Conservation (phyloP, 257 asterid species). For the Galeopsis tetrahit region DNA sequence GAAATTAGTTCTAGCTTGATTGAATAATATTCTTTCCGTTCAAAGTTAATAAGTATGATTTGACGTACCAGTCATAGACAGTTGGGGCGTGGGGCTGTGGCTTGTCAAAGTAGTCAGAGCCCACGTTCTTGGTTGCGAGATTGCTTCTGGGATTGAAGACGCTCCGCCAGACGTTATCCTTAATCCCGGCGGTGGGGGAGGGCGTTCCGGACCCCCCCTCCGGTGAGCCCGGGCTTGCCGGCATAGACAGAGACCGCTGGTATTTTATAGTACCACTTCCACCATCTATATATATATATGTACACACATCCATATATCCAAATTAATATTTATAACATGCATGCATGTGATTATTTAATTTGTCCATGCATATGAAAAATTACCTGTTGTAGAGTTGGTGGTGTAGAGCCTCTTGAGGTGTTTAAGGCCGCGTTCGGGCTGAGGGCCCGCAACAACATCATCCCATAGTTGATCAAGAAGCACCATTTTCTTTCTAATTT, state of each 20-base stretch:
- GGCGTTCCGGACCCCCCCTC: conserved; percentile 64
- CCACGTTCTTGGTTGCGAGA: conserved; percentile 68
- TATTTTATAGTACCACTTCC: conserved; percentile 49
- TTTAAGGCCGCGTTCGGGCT: conserved; percentile 82
- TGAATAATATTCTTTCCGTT: too few relatives aligned
- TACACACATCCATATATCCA: background rate
- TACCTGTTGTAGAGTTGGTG: conserved; percentile 42
- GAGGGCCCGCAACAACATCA: conserved; percentile 90
- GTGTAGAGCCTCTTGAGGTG: conserved; percentile 65
- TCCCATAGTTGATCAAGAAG: conserved; percentile 92
- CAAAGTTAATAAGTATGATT: background rate
- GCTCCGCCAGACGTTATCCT: conserved; percentile 94
- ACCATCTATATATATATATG: conserved; percentile 44
- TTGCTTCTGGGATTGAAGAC: conserved; percentile 98
- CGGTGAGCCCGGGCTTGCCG: conserved; percentile 53
- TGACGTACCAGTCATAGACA: conserved; percentile 86
- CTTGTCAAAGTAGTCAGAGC: conserved; percentile 76
- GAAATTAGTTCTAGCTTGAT: too few relatives aligned
- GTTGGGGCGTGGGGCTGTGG: conserved; percentile 92
- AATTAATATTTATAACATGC: background rate
- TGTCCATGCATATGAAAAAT: too few relatives aligned
- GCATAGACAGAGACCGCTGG: conserved; percentile 68
- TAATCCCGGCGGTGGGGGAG: conserved; percentile 63
- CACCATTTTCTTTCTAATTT: conserved; percentile 48
- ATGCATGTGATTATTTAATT: too few relatives aligned